These are phyloP conservation scores for Mortierella sp. DNA, from an alignment of 371 early-diverging fungal genomes.

Conservation along the genomic window DNA sequence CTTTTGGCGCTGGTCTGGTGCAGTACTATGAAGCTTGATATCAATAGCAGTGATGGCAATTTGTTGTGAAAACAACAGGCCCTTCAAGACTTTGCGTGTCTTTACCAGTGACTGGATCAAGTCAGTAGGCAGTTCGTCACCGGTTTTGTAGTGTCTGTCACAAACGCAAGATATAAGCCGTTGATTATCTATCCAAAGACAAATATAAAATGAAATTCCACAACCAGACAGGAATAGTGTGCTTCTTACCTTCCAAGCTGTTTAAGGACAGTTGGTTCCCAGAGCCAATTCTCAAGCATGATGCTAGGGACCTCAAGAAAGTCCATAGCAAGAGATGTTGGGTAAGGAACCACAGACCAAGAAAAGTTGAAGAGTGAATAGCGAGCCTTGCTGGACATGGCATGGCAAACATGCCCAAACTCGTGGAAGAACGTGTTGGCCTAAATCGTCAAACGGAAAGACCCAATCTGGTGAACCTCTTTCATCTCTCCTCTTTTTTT, in stretches of 20 bases:
- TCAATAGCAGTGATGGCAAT: constrained; percentile 47
- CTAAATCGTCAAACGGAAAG: not conserved
- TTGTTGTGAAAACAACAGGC: constrained; percentile 47
- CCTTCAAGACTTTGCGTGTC: constrained; percentile 46
- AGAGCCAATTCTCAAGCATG: constrained; percentile 90
- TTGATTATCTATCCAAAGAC: too few relatives aligned
- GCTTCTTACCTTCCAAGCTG: constrained; percentile 63
- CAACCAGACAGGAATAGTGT: not conserved
- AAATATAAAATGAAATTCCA: too few relatives aligned
- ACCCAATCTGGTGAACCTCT: too few relatives aligned
- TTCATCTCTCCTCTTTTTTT: not conserved
- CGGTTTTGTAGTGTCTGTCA: constrained; percentile 75
- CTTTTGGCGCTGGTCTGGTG: constrained; percentile 52
- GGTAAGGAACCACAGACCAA: constrained; percentile 57
- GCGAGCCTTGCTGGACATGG: constrained; percentile 69
- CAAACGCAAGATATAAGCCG: too few relatives aligned
- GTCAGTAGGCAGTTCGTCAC: constrained; percentile 79
- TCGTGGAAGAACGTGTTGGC: constrained; percentile 60
- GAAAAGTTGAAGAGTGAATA: constrained; percentile 50
- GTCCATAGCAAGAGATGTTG: constrained; percentile 64
- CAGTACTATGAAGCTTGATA: constrained; percentile 33
- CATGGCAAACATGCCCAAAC: constrained; percentile 88
- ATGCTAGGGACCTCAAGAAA: constrained; percentile 95
- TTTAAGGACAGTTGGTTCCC: constrained; percentile 78
- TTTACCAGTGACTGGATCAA: constrained; percentile 78